Evolutionary conservation across 2,329 filamentous ascomycete genomes (phyloP), one percentile per base, ranked within the genome.

Genomic region (Calonectria honghensis): DNA sequence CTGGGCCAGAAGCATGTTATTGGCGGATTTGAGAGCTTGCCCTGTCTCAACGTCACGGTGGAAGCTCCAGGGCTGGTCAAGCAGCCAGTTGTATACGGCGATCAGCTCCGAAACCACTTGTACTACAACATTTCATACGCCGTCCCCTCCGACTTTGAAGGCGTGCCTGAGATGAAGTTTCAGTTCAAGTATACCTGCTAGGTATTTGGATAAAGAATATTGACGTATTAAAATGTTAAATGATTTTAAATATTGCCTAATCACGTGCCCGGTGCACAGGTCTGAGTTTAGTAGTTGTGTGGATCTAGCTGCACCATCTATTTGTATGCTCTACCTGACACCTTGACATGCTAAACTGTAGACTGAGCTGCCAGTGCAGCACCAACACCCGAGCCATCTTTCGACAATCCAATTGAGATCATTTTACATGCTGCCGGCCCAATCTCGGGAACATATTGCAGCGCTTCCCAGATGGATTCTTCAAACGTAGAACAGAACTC

Each of bases 401-500:
- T 94, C 32, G 93, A 93, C 79, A 94, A 91, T 4, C 93, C 93
- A 79, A 95, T 94, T 51, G 91, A 87, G 54, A 95, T 89, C 82
- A 89, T 90, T 85, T 90, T 91, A 82, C 94, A 93, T 9, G 92
- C 92, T 88, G 77, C 54, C 9, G 32, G 2, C 1, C 69, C 68
- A 27, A 74, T 68, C 18, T 71, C 68, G 4, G 68, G 45, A 24
- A 69, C 41, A 10, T 93, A 91, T 29, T 90, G 86, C 69, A 95
- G 84, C 14, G 93, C 92, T 79, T 91, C 89, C 14, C 93, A 87
- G 51, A 95, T 88, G 77, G 93, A 89, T 31, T 88, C 88, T 80
- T 94, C 92, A 78, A 94, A 95, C 61, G 89, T 89, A 7, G 93
- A 93, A 80, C 94, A 94, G 83, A 93, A 94, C 81, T 95, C 93